Conservation (phyloP, 768 basidiomycete genomes). For the Pisolithus tinctorius region DNA sequence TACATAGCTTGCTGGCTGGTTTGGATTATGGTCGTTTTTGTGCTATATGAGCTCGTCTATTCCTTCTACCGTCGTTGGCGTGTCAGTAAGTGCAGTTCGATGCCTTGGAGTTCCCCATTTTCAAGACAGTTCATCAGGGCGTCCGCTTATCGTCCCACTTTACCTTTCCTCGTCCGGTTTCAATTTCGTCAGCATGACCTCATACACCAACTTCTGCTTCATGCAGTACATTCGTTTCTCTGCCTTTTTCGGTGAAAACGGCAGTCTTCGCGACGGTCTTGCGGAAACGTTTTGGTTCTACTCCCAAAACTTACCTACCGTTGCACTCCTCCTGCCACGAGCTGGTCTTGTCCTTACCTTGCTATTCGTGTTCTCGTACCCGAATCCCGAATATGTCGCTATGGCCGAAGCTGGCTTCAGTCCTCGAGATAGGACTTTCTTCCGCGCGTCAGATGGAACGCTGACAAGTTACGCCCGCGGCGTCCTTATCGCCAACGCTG, state of each 20-base stretch:
- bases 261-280: conserved; percentile 47
- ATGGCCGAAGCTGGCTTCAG: conserved; percentile 42
- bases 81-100: conserved; percentile 51
- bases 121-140: conserved; percentile 43
- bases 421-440: conserved; percentile 69
- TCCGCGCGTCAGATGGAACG: conserved; percentile 53
- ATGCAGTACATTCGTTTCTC: conserved; percentile 70
- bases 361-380: conserved; percentile 55
- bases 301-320: conserved; percentile 79
- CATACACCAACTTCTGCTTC: conserved; percentile 81
- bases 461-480: conserved; percentile 75
- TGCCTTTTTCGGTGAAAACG: conserved; percentile 52
- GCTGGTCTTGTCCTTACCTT: conserved; percentile 70
- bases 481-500: conserved; percentile 71
- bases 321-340: conserved; percentile 76
- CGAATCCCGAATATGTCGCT: conserved; percentile 40
- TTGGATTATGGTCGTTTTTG: conserved; percentile 65
- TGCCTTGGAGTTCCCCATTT: conserved; percentile 12
- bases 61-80: conserved; percentile 74
- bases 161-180: conserved; percentile 78
- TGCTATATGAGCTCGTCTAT: conserved; percentile 73
- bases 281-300: conserved; percentile 84
- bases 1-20: conserved; percentile 77
- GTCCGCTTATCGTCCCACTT: conserved; percentile 75
- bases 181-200: conserved; percentile 68